Evolutionary conservation across 805 yeast genomes (phyloP).

Genomic region (Saccharomycopsis sp.): DNA sequence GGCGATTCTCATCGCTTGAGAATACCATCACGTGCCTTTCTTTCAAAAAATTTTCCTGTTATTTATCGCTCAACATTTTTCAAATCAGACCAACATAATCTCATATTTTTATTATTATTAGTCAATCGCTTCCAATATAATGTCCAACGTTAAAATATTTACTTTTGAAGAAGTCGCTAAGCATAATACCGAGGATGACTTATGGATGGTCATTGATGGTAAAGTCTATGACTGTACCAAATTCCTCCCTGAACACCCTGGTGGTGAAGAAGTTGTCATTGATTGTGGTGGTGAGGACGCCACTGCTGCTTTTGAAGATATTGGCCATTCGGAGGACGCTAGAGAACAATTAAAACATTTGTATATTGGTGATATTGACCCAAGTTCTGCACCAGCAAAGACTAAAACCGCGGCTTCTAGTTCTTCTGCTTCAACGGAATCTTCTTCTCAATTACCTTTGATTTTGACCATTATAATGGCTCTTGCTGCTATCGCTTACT

Average conservation of each 20-base stretch:
- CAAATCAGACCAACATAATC: too few relatives aligned
- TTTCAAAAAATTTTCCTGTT: too few relatives aligned
- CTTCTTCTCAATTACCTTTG: conserved; percentile 29
- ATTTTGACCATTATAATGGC: conserved; percentile 32
- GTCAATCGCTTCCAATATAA: background rate
- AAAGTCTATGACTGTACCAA: conserved; percentile 69
- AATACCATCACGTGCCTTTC: too few relatives aligned
- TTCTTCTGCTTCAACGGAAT: conserved; percentile 22
- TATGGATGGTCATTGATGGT: conserved; percentile 81
- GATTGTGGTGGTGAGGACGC: conserved; percentile 83
- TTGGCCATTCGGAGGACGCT: conserved; percentile 98
- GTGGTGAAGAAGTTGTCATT: conserved; percentile 75
- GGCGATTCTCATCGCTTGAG: too few relatives aligned
- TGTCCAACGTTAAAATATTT: conserved; percentile 18
- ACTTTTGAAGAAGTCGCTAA: conserved; percentile 45
- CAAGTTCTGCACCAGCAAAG: conserved; percentile 37
- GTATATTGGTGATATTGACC: conserved; percentile 75
- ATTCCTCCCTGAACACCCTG: conserved; percentile 53
- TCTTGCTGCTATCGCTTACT: conserved; percentile 39
- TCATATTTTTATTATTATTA: too few relatives aligned
- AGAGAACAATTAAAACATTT: conserved; percentile 63
- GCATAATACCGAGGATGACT: conserved; percentile 69
- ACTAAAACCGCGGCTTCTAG: conserved; percentile 16
- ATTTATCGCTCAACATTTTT: too few relatives aligned
- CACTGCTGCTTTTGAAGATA: conserved; percentile 63